phyloP scores from a whole-genome alignment of 176 grass and related monocot species.

The Zizania latifolia region DNA sequence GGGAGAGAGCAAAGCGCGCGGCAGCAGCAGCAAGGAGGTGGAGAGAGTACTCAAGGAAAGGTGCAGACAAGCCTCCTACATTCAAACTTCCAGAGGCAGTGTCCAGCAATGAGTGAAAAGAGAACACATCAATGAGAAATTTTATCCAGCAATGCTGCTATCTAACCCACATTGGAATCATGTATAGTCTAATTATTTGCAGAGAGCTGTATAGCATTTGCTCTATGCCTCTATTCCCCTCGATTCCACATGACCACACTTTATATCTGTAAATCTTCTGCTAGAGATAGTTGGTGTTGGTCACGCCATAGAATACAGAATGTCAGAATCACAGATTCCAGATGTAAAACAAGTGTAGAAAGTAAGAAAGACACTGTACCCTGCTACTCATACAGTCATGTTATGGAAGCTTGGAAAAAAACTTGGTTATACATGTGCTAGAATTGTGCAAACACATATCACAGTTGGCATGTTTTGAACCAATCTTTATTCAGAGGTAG shows the following conservation, averaged over 20 bases:
- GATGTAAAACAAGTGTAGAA: slow-evolving; percentile 30
- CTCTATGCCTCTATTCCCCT: slow-evolving; percentile 7
- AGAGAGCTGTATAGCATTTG: slow-evolving; percentile 36
- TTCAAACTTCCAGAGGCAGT: slow-evolving; percentile 84
- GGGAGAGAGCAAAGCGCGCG: slow-evolving; percentile 71
- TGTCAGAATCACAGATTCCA: neutral
- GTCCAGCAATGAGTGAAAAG: slow-evolving; percentile 55
- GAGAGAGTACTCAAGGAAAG: slow-evolving; percentile 96
- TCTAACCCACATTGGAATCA: slow-evolving; percentile 19
- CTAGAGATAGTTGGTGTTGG: slow-evolving; percentile 1
- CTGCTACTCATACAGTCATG: slow-evolving; percentile 11
- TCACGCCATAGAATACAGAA: slow-evolving; percentile 18
- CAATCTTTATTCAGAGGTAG: neutral
- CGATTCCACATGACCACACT: neutral
- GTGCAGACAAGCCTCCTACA: slow-evolving; percentile 57
- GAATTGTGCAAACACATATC: neutral
- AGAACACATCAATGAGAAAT: slow-evolving; percentile 5
- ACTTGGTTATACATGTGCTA: neutral
- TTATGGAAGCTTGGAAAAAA: neutral
- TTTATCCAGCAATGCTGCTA: slow-evolving; percentile 13
- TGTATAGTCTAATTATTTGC: slow-evolving; percentile 47
- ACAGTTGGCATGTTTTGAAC: neutral
- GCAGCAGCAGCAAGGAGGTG: slow-evolving; percentile 81
- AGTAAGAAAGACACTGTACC: neutral
- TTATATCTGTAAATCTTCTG: slow-evolving; percentile 33